These are phyloP conservation scores for Aurifilum marmelostoma DNA, from an alignment of 2,329 filamentous ascomycete species.

Conservation along the genomic window DNA sequence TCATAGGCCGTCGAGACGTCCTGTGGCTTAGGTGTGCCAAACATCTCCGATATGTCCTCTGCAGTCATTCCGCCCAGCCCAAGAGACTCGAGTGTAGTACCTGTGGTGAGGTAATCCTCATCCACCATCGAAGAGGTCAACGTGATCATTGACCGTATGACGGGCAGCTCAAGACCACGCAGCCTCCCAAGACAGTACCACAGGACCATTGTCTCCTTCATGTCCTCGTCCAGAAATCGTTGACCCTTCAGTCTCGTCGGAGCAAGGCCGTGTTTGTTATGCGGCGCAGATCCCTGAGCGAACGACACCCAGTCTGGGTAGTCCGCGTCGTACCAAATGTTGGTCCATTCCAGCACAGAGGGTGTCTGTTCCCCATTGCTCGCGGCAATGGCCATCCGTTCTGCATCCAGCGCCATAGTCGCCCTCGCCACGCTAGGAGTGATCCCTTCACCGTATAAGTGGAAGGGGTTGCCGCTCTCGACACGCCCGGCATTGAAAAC, in stretches of 20 bases:
- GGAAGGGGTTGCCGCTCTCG: conserved; percentile 12
- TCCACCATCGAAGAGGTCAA: conserved; percentile 17
- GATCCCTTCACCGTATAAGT: conserved; percentile 18
- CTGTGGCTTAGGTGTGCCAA: conserved; percentile 1
- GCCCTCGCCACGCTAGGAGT: conserved; percentile 16
- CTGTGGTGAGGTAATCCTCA: conserved; percentile 18
- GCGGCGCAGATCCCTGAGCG: conserved; percentile 7
- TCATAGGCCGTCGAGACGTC: neutral
- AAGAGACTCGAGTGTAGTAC: conserved; percentile 13
- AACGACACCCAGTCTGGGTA: conserved; percentile 22
- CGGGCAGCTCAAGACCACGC: conserved; percentile 12
- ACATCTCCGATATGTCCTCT: conserved; percentile 1
- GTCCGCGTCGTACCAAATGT: conserved; percentile 18
- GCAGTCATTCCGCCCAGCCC: conserved; percentile 5
- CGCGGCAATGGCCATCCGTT: conserved; percentile 14
- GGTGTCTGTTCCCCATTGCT: conserved; percentile 13
- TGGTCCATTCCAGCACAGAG: conserved; percentile 20
- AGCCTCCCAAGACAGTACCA: conserved; percentile 15
- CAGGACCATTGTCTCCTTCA: conserved; percentile 22
- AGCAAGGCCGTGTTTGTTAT: conserved; percentile 20
- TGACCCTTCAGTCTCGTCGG: conserved; percentile 11
- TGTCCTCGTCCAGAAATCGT: conserved; percentile 18
- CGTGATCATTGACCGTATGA: conserved; percentile 18
- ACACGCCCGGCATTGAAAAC: conserved; percentile 17
- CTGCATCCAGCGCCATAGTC: conserved; percentile 18